Evolutionary conservation across 345 rosid species (phyloP), one percentile per base, ranked within the genome.

Genomic region (Salix dunnii): DNA sequence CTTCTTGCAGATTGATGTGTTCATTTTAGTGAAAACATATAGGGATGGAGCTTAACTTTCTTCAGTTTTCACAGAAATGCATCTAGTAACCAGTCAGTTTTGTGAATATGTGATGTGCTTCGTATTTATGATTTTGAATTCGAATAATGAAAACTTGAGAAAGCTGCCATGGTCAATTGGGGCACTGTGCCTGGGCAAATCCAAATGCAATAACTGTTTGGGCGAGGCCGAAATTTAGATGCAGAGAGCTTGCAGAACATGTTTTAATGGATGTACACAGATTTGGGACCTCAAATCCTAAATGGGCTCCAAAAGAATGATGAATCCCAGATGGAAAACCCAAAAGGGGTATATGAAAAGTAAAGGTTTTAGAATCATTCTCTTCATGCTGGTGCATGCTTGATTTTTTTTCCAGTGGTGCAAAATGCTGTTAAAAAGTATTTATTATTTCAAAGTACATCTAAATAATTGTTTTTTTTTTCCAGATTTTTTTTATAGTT

Each of bases 1-100:
- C 79, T 70, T 46, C 35, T 38, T 8, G 71, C 77, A 81, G 76
- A 75, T 83, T 62, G 53, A 74, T 61, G 61, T 66, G 28, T 70
- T 65, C 11, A 21, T 20, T 33, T 40, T 60, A 25, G 20, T 53
- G 61, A 72, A 66, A 28, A 31, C 16, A 65, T 48, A 14, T 38
- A 13, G 28, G 53, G 38, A 64, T 77, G 63, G 31, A 53, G 23
- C 30, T n/a, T 48, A n/a, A 23, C 58, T 20, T 51, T 18, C 58
- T 51, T 51, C 9, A 4, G 13, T 11, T 7, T 0, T 10, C 66
- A 14, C 35, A 62, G 13, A 27, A 62, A 62, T 27, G 66, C 33
- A 12, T 13, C 28, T 25, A 61, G 66, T 25, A 27, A 35, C 66
- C 14, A 27, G 33, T 62, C 35, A 62, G 27, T 28, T 5, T 51